phyloP scores from a whole-genome alignment of 1,139 yeast genomes.

The Hyphopichia wangnamkhiaoensis region DNA sequence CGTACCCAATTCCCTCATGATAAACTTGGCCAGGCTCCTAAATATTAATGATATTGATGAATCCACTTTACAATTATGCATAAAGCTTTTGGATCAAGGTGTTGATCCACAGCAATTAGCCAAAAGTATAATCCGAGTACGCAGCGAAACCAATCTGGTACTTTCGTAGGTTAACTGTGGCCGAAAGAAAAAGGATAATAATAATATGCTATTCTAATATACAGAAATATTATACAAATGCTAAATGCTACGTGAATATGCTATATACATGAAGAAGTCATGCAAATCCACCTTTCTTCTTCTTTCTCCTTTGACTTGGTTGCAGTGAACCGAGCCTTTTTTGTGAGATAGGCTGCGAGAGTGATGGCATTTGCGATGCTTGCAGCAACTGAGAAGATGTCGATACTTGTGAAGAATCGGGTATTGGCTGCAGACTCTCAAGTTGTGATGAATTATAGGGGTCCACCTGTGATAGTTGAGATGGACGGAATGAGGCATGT shows the following conservation, averaged over 20 bases:
- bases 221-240: background rate
- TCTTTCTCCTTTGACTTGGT: slow-evolving; percentile 17
- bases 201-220: too few relatives aligned
- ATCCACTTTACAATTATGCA: slow-evolving; percentile 32
- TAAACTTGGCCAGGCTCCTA: slow-evolving; percentile 29
- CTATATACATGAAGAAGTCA: slow-evolving; percentile 10
- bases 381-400: background rate
- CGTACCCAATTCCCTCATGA: slow-evolving; percentile 12
- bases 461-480: background rate
- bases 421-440: background rate
- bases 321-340: slow-evolving; percentile 4
- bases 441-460: background rate
- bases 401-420: background rate
- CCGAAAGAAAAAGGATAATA: too few relatives aligned
- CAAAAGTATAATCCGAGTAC: slow-evolving; percentile 23
- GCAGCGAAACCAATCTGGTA: slow-evolving; percentile 27
- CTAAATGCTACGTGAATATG: background rate
- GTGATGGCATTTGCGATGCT: background rate
- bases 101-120: slow-evolving; percentile 38
- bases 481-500: background rate
- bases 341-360: background rate
- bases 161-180: too few relatives aligned
- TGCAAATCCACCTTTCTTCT: slow-evolving; percentile 35
- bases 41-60: slow-evolving; percentile 30
- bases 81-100: slow-evolving; percentile 41